Base-by-base conservation (phyloP, 441 rosid genomes). In the Bruguiera hainesii region DNA sequence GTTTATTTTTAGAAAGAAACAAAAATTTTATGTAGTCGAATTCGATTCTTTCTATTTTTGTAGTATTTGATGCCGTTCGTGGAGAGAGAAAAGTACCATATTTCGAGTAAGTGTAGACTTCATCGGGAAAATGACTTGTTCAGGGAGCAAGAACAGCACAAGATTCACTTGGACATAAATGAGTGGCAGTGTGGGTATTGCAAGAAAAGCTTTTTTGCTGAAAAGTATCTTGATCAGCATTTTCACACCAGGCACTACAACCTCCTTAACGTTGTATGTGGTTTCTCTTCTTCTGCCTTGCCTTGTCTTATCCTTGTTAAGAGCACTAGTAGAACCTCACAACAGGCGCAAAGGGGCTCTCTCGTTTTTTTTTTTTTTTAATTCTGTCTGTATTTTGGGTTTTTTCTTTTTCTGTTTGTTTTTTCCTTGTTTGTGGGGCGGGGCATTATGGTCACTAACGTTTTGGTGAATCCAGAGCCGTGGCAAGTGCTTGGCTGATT, bases 161-260 rank as follows among this genome's bases (percentile, higher is more conserved):
- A 92, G 85, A 74, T 90, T 82, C 87, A 88, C 33, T 72, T 87
- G 46, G 97, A 87, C 75, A 51, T 89, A 21, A 86, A 77, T 48
- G 96, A 95, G 74, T 95, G 99, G 98, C 82, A 73, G 30, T 95
- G 99, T 76, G 96, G 90, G 71, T 95, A 90, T 77, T 95, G 99
- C 84, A 90, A 82, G 81, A 95, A 95, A 82, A 89, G 91, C 76
- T 96, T 92, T 76, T 86, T 84, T 11, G 89, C 90, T 52, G 99
- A 96, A 75, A 83, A 78, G 9, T 90, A 77, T 85, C 87, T 96
- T 48, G 98, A 96, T 73, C 86, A 87, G 79, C 98, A 96, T 79
- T 84, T 96, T 73, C 85, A 67, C 78, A 79, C 56, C 81, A 81
- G 98, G 70, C 99, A 96, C 78, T 75, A 53, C 87, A 78, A 84